phyloP scores from a whole-genome alignment of 345 rosid genomes.

The Erucastrum elatum region DNA sequence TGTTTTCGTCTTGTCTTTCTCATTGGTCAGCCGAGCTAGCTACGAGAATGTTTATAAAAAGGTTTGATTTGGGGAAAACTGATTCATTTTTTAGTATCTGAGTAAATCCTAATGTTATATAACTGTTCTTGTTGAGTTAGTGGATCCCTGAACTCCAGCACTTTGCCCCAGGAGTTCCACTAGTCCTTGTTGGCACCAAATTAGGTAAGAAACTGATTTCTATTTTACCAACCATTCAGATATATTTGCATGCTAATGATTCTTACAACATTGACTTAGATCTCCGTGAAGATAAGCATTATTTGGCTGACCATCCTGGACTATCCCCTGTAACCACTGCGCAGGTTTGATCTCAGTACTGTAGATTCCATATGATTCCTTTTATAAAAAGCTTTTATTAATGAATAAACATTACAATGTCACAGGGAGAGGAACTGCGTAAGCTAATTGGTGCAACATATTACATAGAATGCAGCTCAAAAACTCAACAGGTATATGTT shows the following conservation, averaged over 20 bases:
- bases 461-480: constrained; percentile 97
- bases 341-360: constrained; percentile 52
- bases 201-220: constrained; percentile 53
- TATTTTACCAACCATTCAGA: constrained; percentile 13
- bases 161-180: constrained; percentile 85
- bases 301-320: constrained; percentile 96
- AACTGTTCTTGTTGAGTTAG: constrained; percentile 49
- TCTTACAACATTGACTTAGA: constrained; percentile 49
- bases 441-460: constrained; percentile 89
- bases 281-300: constrained; percentile 95
- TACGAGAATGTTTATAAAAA: constrained; percentile 90
- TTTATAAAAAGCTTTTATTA: neutral
- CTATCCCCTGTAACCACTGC: constrained; percentile 84
- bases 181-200: constrained; percentile 92
- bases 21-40: constrained; percentile 93
- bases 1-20: constrained; percentile 93
- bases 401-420: neutral
- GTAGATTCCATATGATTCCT: neutral
- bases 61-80: constrained; percentile 42
- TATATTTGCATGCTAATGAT: constrained; percentile 20
- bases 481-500: constrained; percentile 85
- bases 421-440: constrained; percentile 95
- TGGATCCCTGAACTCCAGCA: constrained; percentile 99
- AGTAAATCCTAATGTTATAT: constrained; percentile 28
- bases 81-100: neutral